Base-by-base conservation (phyloP, 768 basidiomycete species). In the Termitomyces sp. region DNA sequence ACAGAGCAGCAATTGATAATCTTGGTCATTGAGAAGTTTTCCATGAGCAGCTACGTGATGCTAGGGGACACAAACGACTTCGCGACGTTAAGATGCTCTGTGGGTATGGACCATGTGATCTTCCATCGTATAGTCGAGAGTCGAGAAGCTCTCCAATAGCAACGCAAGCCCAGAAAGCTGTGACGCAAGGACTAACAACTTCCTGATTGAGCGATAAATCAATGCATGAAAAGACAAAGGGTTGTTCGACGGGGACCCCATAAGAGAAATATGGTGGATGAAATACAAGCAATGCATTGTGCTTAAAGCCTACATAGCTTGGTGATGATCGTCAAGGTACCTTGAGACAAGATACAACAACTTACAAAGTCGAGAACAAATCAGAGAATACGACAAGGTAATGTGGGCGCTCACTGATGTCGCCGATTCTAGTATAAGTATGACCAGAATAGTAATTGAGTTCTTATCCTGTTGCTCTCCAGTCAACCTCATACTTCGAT, bases 191-290 rank as follows among this genome's bases (percentile, higher is more conserved):
- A 65, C 40, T 60, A 65, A 62, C 56, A 61, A 59, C 49, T 62
- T 38, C 61, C 64, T 37, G 57, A 62, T 57, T 37, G 12, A 60
- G 37, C 47, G 8, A 65, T 55, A 62, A 65, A 45, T 58, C 47
- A 57, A 37, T 62, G 47, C 48, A 56, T 56, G 50, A 60, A 60
- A 59, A 55, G 42, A 54, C 58, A 59, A 61, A 60, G 5, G 42
- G 14, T 4, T 25, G 25, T 25, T 25, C 25, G 25, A 25, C 25
- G 2, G 10, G 2, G 12, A 49, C 12, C 46, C 9, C 59, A 53
- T 17, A 49, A 20, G 40, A 38, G 29, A 25, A 6, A 32, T 43
- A 43, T 15, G 8, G 2, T n/a, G 42, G 4, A n/a, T n/a, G 10
- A 9, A 20, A 4, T n/a, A 45, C 17, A 45, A 45, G 49, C 1